A percentile compares a stretch with the other conserved stretches of the same genome.
Conservation (phyloP, 441 rosid species). For the Adansonia gregorii region DNA sequence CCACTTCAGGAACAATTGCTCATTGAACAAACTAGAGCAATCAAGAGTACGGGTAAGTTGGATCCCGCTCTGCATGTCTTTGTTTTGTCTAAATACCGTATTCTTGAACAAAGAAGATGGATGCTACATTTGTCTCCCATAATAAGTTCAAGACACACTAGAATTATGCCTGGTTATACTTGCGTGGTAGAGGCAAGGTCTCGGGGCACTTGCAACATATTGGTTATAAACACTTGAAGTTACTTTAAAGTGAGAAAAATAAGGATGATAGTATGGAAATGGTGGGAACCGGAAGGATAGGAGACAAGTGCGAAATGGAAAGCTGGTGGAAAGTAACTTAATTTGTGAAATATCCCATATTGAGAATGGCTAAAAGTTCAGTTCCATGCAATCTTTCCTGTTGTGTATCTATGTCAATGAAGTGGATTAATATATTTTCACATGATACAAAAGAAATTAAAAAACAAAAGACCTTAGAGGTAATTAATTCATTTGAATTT, state of each 20-base stretch:
- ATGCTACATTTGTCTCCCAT: not conserved
- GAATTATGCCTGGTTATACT: not conserved
- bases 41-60: conserved; percentile 67
- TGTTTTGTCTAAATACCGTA: conserved; percentile 5
- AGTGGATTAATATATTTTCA: not conserved
- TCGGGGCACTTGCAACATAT: not conserved
- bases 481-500: conserved; percentile 14
- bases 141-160: not conserved
- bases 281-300: not conserved
- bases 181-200: not conserved
- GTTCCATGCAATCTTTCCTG: conserved; percentile 17
- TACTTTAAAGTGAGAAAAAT: conserved; percentile 9
- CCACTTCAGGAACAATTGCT: conserved; percentile 70
- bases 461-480: not conserved
- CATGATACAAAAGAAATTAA: not conserved
- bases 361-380: not conserved
- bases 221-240: conserved; percentile 14
- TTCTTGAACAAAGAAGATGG: not conserved
- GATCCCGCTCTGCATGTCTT: conserved; percentile 21
- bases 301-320: not conserved
- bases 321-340: not conserved
- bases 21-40: conserved; percentile 70
- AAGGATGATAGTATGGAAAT: conserved; percentile 4
- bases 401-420: not conserved
- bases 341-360: not conserved